A percentile compares a stretch with the other conserved stretches of the same genome.
These are phyloP conservation scores for Flaveria linearis DNA, from an alignment of 129 eudicot genomes.

Conservation along the genomic window DNA sequence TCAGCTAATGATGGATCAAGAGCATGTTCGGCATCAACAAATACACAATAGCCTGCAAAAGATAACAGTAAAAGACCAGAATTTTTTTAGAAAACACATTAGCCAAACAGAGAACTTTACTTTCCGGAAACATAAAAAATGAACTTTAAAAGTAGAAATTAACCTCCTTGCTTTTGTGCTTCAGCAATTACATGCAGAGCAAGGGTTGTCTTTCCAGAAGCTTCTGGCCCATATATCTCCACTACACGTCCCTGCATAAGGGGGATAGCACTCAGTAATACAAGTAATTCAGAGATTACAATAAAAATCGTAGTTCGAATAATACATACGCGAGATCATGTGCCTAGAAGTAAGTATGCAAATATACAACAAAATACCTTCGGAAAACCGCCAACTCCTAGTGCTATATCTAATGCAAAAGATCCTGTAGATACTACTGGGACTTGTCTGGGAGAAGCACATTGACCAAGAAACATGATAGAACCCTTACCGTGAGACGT, in stretches of 20 bases:
- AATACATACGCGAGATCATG: neutral
- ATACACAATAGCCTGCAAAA: slow-evolving; percentile 75
- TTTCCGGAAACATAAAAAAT: neutral
- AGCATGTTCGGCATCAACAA: slow-evolving; percentile 98
- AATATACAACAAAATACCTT: slow-evolving; percentile 52
- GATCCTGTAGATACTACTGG: slow-evolving; percentile 97
- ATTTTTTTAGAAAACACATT: slow-evolving; percentile 1
- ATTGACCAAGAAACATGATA: slow-evolving; percentile 96
- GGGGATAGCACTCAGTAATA: neutral
- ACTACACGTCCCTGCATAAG: slow-evolving; percentile 88
- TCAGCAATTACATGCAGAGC: slow-evolving; percentile 93
- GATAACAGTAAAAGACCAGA: neutral
- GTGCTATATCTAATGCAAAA: slow-evolving; percentile 82
- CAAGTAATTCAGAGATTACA: neutral
- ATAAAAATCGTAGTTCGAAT: neutral
- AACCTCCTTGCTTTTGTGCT: slow-evolving; percentile 98
- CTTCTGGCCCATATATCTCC: slow-evolving; percentile 98
- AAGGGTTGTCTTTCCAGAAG: slow-evolving; percentile 97
- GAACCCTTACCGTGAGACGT: slow-evolving; percentile 89
- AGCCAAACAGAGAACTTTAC: slow-evolving; percentile 7
- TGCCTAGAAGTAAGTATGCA: slow-evolving; percentile 15
- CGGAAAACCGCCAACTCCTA: slow-evolving; percentile 89
- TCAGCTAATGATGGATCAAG: slow-evolving; percentile 93
- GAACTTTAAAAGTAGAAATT: neutral
- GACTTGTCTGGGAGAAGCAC: slow-evolving; percentile 50